These are phyloP conservation scores for Talaromyces sp. DNA, from an alignment of 2,329 filamentous ascomycete genomes.

Conservation along the genomic window DNA sequence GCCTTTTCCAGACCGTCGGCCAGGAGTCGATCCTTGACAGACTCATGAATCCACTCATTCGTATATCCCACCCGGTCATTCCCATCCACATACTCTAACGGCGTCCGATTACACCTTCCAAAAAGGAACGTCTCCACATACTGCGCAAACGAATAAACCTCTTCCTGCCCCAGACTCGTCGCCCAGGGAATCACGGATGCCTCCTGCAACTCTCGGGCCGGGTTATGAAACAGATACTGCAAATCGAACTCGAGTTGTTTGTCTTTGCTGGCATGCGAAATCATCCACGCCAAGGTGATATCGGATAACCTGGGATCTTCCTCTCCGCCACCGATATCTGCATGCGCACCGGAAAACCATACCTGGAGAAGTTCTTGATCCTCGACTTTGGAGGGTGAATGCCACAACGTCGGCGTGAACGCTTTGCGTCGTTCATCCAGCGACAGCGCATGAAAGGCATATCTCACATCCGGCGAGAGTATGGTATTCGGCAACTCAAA, in stretches of 20 bases:
- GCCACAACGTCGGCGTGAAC: slow-evolving; percentile 43
- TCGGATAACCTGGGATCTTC: slow-evolving; percentile 43
- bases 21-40: slow-evolving; percentile 13
- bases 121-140: slow-evolving; percentile 18
- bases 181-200: slow-evolving; percentile 20
- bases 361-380: slow-evolving; percentile 44
- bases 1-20: neutral
- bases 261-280: slow-evolving; percentile 41
- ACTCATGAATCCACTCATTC: slow-evolving; percentile 19
- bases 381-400: slow-evolving; percentile 39
- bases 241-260: slow-evolving; percentile 24
- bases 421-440: slow-evolving; percentile 43
- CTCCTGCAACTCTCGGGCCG: slow-evolving; percentile 11
- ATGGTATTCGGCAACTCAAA: slow-evolving; percentile 40
- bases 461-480: slow-evolving; percentile 36
- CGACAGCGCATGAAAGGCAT: slow-evolving; percentile 46
- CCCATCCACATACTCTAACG: slow-evolving; percentile 19
- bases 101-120: slow-evolving; percentile 19
- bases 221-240: slow-evolving; percentile 23
- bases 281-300: slow-evolving; percentile 57
- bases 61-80: slow-evolving; percentile 12
- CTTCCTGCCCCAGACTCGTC: slow-evolving; percentile 19
- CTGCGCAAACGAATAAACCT: slow-evolving; percentile 12
- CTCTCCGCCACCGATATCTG: slow-evolving; percentile 46
- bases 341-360: slow-evolving; percentile 49